phyloP scores from a whole-genome alignment of 2,329 filamentous ascomycete species.

The Neofusicoccum cordaticola region DNA sequence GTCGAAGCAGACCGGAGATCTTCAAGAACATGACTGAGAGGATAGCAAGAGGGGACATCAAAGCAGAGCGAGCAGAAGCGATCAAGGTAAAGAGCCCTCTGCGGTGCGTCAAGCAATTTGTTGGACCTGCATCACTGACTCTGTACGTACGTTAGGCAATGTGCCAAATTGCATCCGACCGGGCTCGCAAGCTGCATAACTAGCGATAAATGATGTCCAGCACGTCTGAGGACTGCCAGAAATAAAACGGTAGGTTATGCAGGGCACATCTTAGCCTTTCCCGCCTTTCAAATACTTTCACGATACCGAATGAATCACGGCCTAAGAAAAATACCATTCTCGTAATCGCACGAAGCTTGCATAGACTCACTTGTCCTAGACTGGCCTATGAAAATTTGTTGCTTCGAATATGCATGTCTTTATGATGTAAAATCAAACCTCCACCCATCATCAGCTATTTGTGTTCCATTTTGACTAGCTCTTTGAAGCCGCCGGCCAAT shows the following conservation, averaged over 20 bases:
- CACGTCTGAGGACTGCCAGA: background rate
- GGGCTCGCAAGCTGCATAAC: constrained; percentile 62
- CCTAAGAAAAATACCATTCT: background rate
- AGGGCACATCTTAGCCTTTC: background rate
- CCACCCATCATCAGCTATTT: no score
- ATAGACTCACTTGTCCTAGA: background rate
- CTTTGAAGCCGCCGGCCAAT: no score
- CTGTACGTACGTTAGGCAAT: constrained; percentile 65
- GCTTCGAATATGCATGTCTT: background rate
- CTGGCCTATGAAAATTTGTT: background rate
- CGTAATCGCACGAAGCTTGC: background rate
- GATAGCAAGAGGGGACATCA: constrained; percentile 66
- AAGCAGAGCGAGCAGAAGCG: constrained; percentile 67
- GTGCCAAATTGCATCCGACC: constrained; percentile 84
- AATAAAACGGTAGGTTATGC: background rate
- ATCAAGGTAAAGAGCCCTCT: constrained; percentile 58
- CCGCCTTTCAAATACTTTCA: background rate
- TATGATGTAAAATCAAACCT: background rate
- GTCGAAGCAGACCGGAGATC: constrained; percentile 67
- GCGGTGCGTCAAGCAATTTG: background rate
- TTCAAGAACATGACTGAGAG: constrained; percentile 78
- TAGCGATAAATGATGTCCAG: background rate
- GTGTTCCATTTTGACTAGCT: no score
- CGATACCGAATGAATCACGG: background rate
- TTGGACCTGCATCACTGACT: constrained; percentile 19